Evolutionary conservation across 768 basidiomycete genomes (phyloP), one percentile per base, ranked within the genome.

Genomic region (Mycena polygramma): DNA sequence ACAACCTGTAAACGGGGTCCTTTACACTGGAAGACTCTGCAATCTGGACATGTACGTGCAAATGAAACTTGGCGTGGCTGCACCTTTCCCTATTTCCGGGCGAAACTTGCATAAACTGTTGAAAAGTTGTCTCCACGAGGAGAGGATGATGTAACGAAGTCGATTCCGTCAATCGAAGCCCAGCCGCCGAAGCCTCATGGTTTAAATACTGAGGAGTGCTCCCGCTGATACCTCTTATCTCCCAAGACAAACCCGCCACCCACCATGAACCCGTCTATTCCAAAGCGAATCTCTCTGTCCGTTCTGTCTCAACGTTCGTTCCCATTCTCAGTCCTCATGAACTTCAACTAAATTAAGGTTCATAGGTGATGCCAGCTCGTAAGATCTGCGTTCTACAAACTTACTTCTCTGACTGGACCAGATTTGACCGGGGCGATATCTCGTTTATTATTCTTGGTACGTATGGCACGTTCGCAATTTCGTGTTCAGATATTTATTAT

Each of bases 361-460:
- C 5, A 54, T 48, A 67, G 66, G 51, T 22, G 73, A 75, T 63
- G 39, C 49, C 17, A 61, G 45, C 63, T 72, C 71, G 74, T 73
- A 63, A 69, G 71, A 22, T 30, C n/a, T 22, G 20, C 43, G 15
- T 30, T 49, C 9, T 14, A 15, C 37, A 10, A 15, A 26, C 26
- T 14, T n/a, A 30, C 22, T 17, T 22, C 26, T 46, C 54, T 54
- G 41, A 57, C 57, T 53, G 5, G 22, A 57, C 43, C 45, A 92
- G 91, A 72, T 94, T 89, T 79, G 87, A 93, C 79, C 84, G 86
- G 24, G 92, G 93, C 46, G 92, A 94, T 82, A 77, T 93, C 19
- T 81, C 90, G 11, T 94, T 93, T 78, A 90, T 94, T 72, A 87
- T 90, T 20, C 76, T 92, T 9, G 84, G 68, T 69, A 19, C 19